Percentiles rank a stretch among this genome's conserved stretches.
phyloP scores from a whole-genome alignment of 148 eudicot species.

The Chenopodium quinoa region DNA sequence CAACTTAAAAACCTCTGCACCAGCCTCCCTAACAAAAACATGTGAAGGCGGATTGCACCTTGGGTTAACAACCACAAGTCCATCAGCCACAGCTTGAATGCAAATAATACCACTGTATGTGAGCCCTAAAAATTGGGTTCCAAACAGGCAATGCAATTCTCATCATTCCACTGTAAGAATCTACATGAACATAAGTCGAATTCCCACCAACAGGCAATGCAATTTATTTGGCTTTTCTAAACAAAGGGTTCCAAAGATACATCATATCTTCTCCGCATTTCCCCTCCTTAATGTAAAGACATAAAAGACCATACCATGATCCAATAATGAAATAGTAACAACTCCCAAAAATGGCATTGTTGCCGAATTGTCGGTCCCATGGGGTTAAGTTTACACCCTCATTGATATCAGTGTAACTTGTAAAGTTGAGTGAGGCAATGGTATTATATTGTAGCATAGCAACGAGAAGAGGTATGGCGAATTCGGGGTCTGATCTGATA shows the following conservation, averaged over 20 bases:
- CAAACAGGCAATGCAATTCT: too few species aligned
- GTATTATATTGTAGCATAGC: too few species aligned
- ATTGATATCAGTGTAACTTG: too few species aligned
- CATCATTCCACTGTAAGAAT: too few species aligned
- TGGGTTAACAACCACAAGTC: neutral
- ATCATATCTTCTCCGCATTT: neutral
- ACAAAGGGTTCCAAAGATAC: slow-evolving; percentile 7
- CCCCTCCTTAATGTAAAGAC: neutral
- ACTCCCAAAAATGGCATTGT: neutral
- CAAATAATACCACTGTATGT: neutral
- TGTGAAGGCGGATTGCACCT: neutral
- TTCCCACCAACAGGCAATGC: neutral
- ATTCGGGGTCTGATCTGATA: neutral
- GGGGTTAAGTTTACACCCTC: neutral
- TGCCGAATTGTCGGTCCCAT: neutral
- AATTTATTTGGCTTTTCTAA: neutral
- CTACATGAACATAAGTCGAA: neutral
- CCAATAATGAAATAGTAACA: neutral
- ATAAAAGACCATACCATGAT: slow-evolving; percentile 1
- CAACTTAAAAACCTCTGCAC: neutral
- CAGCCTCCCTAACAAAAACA: neutral
- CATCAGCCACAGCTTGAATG: neutral
- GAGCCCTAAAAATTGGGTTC: neutral
- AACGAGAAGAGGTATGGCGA: neutral
- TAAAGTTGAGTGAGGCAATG: neutral